Percentiles rank a stretch among this genome's conserved stretches.
Evolutionary conservation across 495 filamentous ascomycete genomes (phyloP).

Genomic region (Penicillium psychrofluorescens): DNA sequence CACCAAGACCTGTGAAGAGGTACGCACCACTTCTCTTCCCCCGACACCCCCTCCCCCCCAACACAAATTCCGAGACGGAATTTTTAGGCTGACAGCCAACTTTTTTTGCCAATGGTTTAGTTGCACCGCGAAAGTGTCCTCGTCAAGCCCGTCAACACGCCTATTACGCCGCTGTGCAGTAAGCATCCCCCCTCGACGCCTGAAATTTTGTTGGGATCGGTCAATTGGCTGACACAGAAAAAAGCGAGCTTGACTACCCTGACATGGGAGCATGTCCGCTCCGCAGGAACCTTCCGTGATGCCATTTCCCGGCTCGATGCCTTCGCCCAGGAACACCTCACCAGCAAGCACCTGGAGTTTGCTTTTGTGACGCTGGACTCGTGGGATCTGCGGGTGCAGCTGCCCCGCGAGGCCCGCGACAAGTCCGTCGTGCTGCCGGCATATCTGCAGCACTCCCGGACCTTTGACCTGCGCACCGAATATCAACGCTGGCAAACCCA

Average conservation of each 20-base stretch:
- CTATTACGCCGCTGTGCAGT: constrained; percentile 98
- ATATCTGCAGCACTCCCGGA: constrained; percentile 93
- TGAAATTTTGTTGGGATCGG: constrained; percentile 1
- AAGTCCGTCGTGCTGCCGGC: constrained; percentile 95
- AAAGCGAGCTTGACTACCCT: constrained; percentile 93
- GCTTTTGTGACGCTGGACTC: constrained; percentile 97
- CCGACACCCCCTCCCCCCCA: background rate
- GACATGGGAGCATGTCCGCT: constrained; percentile 97
- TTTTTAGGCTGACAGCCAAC: constrained; percentile 4
- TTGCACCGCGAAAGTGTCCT: constrained; percentile 90
- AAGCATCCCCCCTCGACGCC: constrained; percentile 35
- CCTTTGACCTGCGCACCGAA: constrained; percentile 93
- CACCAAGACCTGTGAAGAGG: constrained; percentile 85
- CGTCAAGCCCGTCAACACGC: constrained; percentile 96
- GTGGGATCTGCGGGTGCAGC: constrained; percentile 96
- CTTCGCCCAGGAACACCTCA: constrained; percentile 83
- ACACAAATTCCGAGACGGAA: constrained; percentile 5
- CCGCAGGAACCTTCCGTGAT: constrained; percentile 92
- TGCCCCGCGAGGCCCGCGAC: constrained; percentile 93
- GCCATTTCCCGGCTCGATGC: constrained; percentile 90
- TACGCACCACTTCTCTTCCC: constrained; percentile 33
- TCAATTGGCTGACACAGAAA: constrained; percentile 25
- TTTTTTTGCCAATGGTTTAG: constrained; percentile 39
- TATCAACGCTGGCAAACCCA: constrained; percentile 98
- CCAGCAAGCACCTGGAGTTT: constrained; percentile 81